Base-by-base conservation (phyloP, 345 rosid species). In the Geranium rotundifolium region DNA sequence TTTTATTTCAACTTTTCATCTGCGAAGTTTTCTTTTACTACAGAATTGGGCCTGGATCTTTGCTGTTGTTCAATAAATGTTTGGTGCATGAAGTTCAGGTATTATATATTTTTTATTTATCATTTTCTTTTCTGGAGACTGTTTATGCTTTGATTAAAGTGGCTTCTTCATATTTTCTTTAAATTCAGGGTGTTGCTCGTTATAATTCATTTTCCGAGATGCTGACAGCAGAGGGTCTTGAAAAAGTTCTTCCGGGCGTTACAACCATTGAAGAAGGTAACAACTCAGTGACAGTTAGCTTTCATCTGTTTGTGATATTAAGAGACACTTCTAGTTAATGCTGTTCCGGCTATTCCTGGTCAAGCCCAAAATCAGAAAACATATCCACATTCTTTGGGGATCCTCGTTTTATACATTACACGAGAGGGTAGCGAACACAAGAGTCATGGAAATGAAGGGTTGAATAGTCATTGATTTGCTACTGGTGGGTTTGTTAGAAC, bases 31-130 rank as follows among this genome's bases (percentile, higher is more conserved):
- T 65, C 16, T 70, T 72, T 72, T 74, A 61, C 46, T 64, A 59
- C 78, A 91, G 96, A 64, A 81, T 91, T 59, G 67, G 64, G 52
- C 61, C 83, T 0, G 87, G 88, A 63, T 81, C 67, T 41, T 73
- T 82, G 66, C 72, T 88, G 63, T 78, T 91, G 54, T 64, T 84
- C 60, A 91, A 86, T 68, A 79, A 82, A 74, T 79, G 80, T 67
- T 60, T 86, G 80, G 77, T 84, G 69, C 79, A 84, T 68, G 68
- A 86, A 73, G 96, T 88, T 75, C 76, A 86, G 95, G 96, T 91
- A 46, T 23, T 46, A 46, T 46, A 46, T 9, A 46, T 14, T 3
- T 7, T 3, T 46, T 46, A 10, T 46, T 46, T 46, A 14, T 46
- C 14, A 46, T 14, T 46, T 46, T 46, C 52, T 46, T 9, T 46